Base-by-base conservation (phyloP, 108 stramenopile genomes). In the Nitzschia inconspicua region DNA sequence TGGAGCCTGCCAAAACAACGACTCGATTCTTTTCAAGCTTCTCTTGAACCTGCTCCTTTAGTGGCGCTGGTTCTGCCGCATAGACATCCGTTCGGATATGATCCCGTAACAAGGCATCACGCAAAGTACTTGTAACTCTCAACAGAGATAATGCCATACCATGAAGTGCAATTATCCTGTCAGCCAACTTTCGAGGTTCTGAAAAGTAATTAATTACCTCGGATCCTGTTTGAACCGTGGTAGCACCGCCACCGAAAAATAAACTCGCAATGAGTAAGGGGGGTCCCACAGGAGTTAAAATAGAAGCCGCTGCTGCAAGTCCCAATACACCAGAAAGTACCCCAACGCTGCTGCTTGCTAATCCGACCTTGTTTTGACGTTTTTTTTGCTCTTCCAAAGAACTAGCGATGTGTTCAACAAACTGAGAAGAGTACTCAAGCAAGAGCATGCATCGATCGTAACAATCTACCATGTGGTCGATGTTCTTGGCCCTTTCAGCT, bases 201-300 rank as follows among this genome's bases (percentile, higher is more conserved):
- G 80, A 81, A 34, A 61, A 82, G 59, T 79, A 82, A 47, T 70
- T 78, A 11, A 74, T 53, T 0, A 67, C 76, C n/a, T 79, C 80
- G 42, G 60, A 68, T 8, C 85, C 85, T 22, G 77, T 73, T 47
- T 72, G 68, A 23, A 67, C 77, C 3, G 78, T 73, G 2, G 80
- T 72, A 4, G 83, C 80, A n/a, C 65, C 60, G 9, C 83, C 80
- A 0, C 86, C 80, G 67, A 88, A 84, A 24, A 84, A 63, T 25
- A 88, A 43, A 19, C 80, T 79, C 4, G 86, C 83, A 63, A 88
- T 84, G 10, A 88, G 58, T 27, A 88, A 57, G 2, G 86, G 86
- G 10, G 83, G 75, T 3, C 86, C 86, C 11, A 68, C 82, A 4
- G 85, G 80, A 7, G 85, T 75, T 39, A 80, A 76, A 57, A 88